Conservation (phyloP, 2,329 filamentous ascomycete species). For the Parasarocladium wereldwijsianum region DNA sequence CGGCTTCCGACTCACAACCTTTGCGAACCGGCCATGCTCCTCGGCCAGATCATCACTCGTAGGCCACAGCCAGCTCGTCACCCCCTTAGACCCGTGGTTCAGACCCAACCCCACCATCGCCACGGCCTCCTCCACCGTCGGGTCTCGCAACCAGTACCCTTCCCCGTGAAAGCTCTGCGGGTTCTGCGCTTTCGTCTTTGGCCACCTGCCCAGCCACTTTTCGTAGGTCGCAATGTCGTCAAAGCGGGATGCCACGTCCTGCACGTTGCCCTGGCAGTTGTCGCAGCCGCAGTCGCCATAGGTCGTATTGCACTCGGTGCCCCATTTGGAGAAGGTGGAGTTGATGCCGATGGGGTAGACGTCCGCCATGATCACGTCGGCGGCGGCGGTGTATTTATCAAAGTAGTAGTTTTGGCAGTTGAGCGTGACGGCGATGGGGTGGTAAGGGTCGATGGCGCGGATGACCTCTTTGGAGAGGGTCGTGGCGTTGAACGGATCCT, state of each 20-base stretch:
- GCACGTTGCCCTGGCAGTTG: conserved; percentile 36
- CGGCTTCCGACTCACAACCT: conserved; percentile 19
- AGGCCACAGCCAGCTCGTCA: conserved; percentile 32
- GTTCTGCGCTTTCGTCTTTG: conserved; percentile 26
- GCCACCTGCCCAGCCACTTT: conserved; percentile 24
- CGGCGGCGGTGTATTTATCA: conserved; percentile 33
- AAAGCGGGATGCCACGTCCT: conserved; percentile 31
- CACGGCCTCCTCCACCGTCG: conserved; percentile 25
- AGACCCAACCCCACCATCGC: conserved; percentile 30
- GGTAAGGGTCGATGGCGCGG: conserved; percentile 40
- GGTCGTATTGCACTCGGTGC: conserved; percentile 40
- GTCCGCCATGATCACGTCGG: conserved; percentile 46
- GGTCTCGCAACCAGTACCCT: conserved; percentile 31
- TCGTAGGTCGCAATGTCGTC: conserved; percentile 24
- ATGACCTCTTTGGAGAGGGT: conserved; percentile 26
- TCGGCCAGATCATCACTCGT: conserved; percentile 19
- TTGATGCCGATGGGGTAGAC: conserved; percentile 46
- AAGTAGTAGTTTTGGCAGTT: conserved; percentile 51
- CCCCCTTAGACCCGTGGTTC: conserved; percentile 27
- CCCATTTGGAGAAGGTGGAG: conserved; percentile 36
- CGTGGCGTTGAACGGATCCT: conserved; percentile 36
- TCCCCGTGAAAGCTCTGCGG: conserved; percentile 33
- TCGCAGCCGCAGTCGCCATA: conserved; percentile 51
- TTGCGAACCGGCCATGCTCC: conserved; percentile 23
- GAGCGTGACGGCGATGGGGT: conserved; percentile 42